Evolutionary conservation across 176 grass and related monocot genomes (phyloP), one percentile per base, ranked within the genome.

Genomic region (Triticum urartu): DNA sequence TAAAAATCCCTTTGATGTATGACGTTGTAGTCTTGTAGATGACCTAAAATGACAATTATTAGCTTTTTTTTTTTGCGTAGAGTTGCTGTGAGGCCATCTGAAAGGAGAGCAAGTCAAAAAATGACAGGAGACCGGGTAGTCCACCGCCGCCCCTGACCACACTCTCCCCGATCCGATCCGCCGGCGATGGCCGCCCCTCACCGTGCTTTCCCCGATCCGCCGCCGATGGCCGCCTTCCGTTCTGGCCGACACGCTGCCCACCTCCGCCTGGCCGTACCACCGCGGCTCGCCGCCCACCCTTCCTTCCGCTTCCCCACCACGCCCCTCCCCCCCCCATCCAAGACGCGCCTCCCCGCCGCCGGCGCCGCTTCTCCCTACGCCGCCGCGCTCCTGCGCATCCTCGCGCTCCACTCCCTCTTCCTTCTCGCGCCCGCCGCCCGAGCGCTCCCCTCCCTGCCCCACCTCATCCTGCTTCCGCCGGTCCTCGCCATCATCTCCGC

Each of bases 181-280:
- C 33, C 8, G 34, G 7, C 9, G 34, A 68, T 40, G 42, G 32
- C 54, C 54, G 54, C 54, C 18, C 18, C 54, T 59, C 54, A 20
- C 54, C 17, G 2, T 6, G 18, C 54, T 21, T 59, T 59, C 66
- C 28, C 62, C 86, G 66, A 88, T 88, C 86, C 64, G 62, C 77
- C 48, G 80, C 68, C 78, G 50, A 47, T 73, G 47, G 43, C 40
- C 83, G 13, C 28, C 74, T 56, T 26, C 88, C 83, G 32, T 17
- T 61, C 82, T 25, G 79, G 39, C 79, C 79, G 89, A 43, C 84
- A 87, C 24, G 34, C 75, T 20, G 72, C 89, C 6, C 85, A 91
- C 59, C 93, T 92, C 79, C 87, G 85, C 35, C 61, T 96, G 18
- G 69, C 90, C 21, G 80, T 94, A 30, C 95, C 91, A 13, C 69